A percentile compares a stretch with the other conserved stretches of the same genome.
phyloP scores from a whole-genome alignment of 257 asterid genomes.

The Prunella vulgaris region DNA sequence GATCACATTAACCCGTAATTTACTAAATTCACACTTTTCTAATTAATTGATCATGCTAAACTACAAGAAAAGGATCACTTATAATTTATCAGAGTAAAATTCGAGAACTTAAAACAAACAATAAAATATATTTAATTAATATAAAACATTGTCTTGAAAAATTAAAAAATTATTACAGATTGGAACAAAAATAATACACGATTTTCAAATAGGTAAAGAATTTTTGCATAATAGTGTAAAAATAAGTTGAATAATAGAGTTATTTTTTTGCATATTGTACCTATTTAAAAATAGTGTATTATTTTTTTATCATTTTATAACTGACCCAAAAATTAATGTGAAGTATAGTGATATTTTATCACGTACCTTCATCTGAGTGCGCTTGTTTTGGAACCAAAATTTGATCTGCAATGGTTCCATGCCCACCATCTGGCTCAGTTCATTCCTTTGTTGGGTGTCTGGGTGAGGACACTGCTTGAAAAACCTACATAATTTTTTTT shows the following conservation, averaged over 20 bases:
- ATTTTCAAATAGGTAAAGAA: no score
- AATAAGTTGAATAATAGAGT: no score
- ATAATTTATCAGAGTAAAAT: no score
- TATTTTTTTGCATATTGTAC: no score
- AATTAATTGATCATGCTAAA: neutral
- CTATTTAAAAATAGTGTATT: no score
- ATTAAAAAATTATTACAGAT: no score
- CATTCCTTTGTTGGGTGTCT: conserved; percentile 22
- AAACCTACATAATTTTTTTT: conserved; percentile 6
- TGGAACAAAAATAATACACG: no score
- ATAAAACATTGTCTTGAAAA: neutral
- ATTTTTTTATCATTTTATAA: no score
- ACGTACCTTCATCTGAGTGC: conserved; percentile 42
- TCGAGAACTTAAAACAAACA: no score
- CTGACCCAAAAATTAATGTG: no score
- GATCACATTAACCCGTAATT: neutral
- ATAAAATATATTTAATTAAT: no score
- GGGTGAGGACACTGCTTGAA: conserved; percentile 34
- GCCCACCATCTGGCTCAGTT: conserved; percentile 21
- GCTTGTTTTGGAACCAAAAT: conserved; percentile 51
- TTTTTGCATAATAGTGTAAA: no score
- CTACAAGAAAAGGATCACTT: neutral
- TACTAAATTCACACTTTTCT: neutral
- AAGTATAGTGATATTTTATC: neutral
- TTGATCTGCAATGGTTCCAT: conserved; percentile 40